Percentiles rank a stretch among this genome's conserved stretches.
These are phyloP conservation scores for Agapanthus africanus DNA, from an alignment of 106 monocot species.

Conservation along the genomic window DNA sequence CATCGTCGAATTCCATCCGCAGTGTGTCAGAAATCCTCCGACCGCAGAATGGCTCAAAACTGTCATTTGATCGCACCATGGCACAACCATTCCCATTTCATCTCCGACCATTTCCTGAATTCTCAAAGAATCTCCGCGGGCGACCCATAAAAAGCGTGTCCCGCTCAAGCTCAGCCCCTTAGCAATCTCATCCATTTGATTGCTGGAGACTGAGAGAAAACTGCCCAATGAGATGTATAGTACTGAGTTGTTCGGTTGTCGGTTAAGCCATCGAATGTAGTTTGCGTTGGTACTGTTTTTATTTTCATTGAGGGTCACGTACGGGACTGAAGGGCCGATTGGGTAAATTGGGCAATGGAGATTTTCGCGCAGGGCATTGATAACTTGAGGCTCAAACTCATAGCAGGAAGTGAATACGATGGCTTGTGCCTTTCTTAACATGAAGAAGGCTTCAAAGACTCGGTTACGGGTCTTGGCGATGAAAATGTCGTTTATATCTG, in stretches of 20 bases:
- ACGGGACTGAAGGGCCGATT: constrained; percentile 58
- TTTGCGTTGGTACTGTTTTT: background rate
- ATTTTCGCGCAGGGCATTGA: constrained; percentile 22
- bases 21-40: constrained; percentile 15
- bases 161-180: constrained; percentile 23
- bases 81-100: background rate
- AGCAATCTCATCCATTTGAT: constrained; percentile 54
- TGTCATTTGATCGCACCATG: constrained; percentile 2
- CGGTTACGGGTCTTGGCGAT: background rate
- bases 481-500: constrained; percentile 16
- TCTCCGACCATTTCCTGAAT: constrained; percentile 17
- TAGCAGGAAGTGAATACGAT: constrained; percentile 58
- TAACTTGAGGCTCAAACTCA: constrained; percentile 37
- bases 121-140: constrained; percentile 17
- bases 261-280: constrained; percentile 46
- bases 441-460: constrained; percentile 11
- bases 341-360: constrained; percentile 45
- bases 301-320: constrained; percentile 14
- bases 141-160: constrained; percentile 35
- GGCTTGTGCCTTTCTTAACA: constrained; percentile 21
- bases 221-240: constrained; percentile 62
- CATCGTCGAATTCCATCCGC: constrained; percentile 21
- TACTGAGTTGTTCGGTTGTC: constrained; percentile 43
- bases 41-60: constrained; percentile 9
- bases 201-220: constrained; percentile 32